Percentiles rank a stretch among this genome's conserved stretches.
Evolutionary conservation across 495 filamentous ascomycete species (phyloP).

Genomic region (Penicillium samsonianum): DNA sequence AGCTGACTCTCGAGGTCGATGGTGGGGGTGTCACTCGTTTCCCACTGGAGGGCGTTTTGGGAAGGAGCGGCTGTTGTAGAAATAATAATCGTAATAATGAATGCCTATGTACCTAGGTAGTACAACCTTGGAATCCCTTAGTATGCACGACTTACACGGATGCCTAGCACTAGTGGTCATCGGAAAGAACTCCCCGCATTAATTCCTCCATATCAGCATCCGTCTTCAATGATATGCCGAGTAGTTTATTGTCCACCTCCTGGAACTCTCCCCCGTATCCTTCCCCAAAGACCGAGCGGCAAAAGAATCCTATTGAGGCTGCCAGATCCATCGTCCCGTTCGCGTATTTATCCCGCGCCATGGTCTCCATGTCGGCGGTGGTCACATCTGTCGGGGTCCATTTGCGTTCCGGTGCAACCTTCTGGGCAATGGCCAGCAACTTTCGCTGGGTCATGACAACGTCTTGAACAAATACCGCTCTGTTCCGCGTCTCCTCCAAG

Average conservation of each 20-base stretch:
- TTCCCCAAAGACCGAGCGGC: slow-evolving; percentile 11
- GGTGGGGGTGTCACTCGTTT: too few relatives aligned
- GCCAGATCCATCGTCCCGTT: slow-evolving; percentile 2
- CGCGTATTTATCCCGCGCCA: slow-evolving; percentile 1
- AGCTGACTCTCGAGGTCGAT: too few relatives aligned
- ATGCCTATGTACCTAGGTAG: too few relatives aligned
- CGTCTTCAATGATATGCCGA: slow-evolving; percentile 10
- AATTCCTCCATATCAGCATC: slow-evolving; percentile 13
- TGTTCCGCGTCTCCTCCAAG: neutral
- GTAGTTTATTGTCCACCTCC: slow-evolving; percentile 17
- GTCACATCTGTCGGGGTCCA: slow-evolving; percentile 12
- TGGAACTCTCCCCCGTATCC: slow-evolving; percentile 20
- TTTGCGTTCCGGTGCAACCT: slow-evolving; percentile 7
- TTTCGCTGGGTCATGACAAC: neutral
- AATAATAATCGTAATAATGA: too few relatives aligned
- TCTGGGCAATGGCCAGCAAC: slow-evolving; percentile 4
- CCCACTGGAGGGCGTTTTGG: too few relatives aligned
- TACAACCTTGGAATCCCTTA: too few relatives aligned
- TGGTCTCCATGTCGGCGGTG: slow-evolving; percentile 12
- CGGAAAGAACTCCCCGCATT: slow-evolving; percentile 4
- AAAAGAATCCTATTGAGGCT: slow-evolving; percentile 12
- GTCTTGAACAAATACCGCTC: neutral
- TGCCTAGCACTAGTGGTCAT: too few relatives aligned
- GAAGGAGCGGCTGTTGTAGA: too few relatives aligned
- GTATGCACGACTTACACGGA: too few relatives aligned